A percentile compares a stretch with the other conserved stretches of the same genome.
These are phyloP conservation scores for Mikania micrantha DNA, from an alignment of 129 eudicot genomes.

Conservation along the genomic window DNA sequence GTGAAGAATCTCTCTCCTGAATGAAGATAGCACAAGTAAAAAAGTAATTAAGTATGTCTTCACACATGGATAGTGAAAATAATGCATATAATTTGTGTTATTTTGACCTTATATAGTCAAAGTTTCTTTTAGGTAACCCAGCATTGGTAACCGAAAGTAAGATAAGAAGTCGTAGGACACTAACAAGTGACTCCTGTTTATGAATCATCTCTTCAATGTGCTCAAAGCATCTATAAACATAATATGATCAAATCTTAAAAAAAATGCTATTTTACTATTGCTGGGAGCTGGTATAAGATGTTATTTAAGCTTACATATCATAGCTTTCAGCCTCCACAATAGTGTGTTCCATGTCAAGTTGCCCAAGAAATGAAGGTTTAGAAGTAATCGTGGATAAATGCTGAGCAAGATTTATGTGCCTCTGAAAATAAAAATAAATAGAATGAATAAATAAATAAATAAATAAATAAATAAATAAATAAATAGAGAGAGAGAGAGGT, in stretches of 20 bases:
- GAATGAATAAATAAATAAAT: constrained; percentile 13
- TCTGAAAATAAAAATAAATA: constrained; percentile 38
- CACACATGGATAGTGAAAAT: not conserved
- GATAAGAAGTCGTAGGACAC: constrained; percentile 73
- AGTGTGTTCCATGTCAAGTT: constrained; percentile 96
- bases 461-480: not conserved
- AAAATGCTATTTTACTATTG: not conserved
- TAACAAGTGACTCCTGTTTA: constrained; percentile 85
- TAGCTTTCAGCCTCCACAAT: constrained; percentile 91
- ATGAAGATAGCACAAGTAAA: constrained; percentile 17
- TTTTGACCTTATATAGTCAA: constrained; percentile 81
- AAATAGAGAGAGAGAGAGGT: not conserved
- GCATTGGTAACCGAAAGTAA: constrained; percentile 86
- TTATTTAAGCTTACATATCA: constrained; percentile 63
- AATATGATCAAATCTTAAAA: not conserved
- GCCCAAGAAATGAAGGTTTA: constrained; percentile 71
- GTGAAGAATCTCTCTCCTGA: constrained; percentile 95
- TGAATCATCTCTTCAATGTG: constrained; percentile 95
- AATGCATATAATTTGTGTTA: not conserved
- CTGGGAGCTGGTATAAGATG: not conserved
- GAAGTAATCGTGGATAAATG: constrained; percentile 83
- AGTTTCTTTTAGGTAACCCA: constrained; percentile 74
- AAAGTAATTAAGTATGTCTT: constrained; percentile 3
- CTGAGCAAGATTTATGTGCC: constrained; percentile 99
- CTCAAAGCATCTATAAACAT: constrained; percentile 71